Conservation (phyloP, 129 eudicot species). For the Silybum marianum region DNA sequence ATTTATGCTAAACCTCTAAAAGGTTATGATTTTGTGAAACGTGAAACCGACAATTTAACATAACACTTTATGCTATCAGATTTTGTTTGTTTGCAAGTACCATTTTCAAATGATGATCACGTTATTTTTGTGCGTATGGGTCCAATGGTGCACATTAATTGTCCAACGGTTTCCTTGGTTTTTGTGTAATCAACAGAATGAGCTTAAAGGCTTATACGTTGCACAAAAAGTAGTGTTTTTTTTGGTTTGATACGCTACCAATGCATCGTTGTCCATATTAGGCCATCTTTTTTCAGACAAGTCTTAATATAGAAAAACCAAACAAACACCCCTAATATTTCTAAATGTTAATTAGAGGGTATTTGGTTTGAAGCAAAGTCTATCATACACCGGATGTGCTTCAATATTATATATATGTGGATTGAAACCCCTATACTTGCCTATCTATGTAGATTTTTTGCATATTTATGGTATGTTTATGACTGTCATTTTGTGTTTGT, state of each 20-base stretch:
- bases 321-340: not conserved
- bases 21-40: not conserved
- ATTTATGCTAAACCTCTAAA: not conserved
- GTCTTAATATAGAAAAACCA: not conserved
- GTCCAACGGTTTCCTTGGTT: not conserved
- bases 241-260: not conserved
- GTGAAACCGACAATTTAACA: not conserved
- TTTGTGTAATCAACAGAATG: not conserved
- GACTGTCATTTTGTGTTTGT: not conserved
- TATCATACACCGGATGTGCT: not conserved
- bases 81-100: not conserved
- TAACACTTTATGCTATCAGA: not conserved
- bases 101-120: not conserved
- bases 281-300: not conserved
- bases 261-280: no score
- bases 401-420: not conserved
- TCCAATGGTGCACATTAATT: not conserved
- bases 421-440: not conserved
- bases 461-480: not conserved
- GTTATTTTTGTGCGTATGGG: not conserved
- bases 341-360: not conserved
- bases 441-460: not conserved
- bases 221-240: not conserved
- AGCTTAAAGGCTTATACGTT: not conserved
- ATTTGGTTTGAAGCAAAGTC: not conserved